A percentile compares a stretch with the other conserved stretches of the same genome.
These are phyloP conservation scores for Arthrobotrys sinensis DNA, from an alignment of 2,329 filamentous ascomycete species.

Conservation along the genomic window DNA sequence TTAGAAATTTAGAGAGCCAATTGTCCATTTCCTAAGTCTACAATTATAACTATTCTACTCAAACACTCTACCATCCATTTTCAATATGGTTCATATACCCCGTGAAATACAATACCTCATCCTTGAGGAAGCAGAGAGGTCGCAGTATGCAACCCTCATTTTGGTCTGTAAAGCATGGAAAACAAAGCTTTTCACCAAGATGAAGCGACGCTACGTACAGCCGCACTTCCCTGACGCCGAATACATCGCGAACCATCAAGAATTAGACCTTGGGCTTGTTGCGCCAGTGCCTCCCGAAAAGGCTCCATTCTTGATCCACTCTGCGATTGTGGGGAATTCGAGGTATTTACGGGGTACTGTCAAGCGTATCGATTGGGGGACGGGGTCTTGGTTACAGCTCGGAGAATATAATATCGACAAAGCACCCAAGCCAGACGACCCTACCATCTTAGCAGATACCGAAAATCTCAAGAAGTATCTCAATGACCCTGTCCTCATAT, in stretches of 20 bases:
- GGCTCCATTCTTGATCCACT: conserved; percentile 30
- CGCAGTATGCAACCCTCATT: conserved; percentile 26
- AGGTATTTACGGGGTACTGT: conserved; percentile 31
- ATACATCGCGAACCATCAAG: conserved; percentile 13
- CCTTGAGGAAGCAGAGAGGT: conserved; percentile 18
- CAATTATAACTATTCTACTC: too few relatives aligned
- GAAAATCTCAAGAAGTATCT: conserved; percentile 11
- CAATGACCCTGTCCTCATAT: conserved; percentile 24
- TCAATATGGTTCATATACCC: neutral
- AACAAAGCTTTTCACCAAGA: conserved; percentile 1
- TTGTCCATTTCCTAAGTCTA: too few relatives aligned
- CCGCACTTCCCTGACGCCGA: conserved; percentile 19
- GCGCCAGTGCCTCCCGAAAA: conserved; percentile 7
- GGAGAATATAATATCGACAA: conserved; percentile 10
- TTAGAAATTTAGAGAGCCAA: too few relatives aligned
- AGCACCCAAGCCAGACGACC: conserved; percentile 26
- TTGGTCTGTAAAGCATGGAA: conserved; percentile 38
- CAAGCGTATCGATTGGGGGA: conserved; percentile 1
- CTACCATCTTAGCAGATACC: conserved; percentile 5
- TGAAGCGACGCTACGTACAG: conserved; percentile 20
- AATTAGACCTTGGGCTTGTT: neutral
- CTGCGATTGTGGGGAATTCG: conserved; percentile 16
- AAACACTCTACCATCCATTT: neutral
- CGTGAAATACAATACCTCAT: conserved; percentile 36
- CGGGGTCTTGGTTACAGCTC: conserved; percentile 19